Conservation (phyloP, 371 early-diverging fungal species). For the Blakeslea trispora region DNA sequence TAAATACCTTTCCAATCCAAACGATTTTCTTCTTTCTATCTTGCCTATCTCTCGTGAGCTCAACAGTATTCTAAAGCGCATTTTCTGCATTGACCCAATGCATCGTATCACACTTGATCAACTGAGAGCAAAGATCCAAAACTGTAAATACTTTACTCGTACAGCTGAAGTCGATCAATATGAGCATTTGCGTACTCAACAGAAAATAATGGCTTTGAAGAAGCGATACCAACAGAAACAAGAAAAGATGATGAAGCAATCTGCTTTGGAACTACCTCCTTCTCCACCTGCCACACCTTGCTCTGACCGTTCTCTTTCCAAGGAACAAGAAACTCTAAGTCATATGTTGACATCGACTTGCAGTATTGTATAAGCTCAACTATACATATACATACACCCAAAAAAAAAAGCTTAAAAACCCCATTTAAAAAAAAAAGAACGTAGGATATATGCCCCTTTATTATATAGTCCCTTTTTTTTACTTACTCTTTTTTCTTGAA, state of each 20-base stretch:
- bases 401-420: too few species aligned
- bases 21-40: conserved; percentile 59
- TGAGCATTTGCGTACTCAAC: conserved; percentile 12
- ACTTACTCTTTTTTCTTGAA: too few species aligned
- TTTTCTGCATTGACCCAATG: conserved; percentile 71
- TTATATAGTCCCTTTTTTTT: too few species aligned
- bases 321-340: background rate
- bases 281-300: conserved; percentile 29
- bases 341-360: background rate
- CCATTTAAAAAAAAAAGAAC: too few species aligned
- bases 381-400: too few species aligned
- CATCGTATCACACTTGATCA: conserved; percentile 70
- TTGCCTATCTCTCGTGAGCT: conserved; percentile 73
- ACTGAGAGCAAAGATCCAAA: conserved; percentile 56
- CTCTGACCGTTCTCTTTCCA: conserved; percentile 19
- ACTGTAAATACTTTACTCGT: conserved; percentile 61
- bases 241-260: conserved; percentile 1
- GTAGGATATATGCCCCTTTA: too few species aligned
- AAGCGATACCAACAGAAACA: background rate
- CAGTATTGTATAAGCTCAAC: background rate
- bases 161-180: conserved; percentile 36
- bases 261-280: conserved; percentile 17
- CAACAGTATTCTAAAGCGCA: conserved; percentile 69
- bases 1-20: conserved; percentile 61
- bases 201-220: conserved; percentile 1